phyloP scores from a whole-genome alignment of 257 asterid species.

The Parsonsia alboflavescens region DNA sequence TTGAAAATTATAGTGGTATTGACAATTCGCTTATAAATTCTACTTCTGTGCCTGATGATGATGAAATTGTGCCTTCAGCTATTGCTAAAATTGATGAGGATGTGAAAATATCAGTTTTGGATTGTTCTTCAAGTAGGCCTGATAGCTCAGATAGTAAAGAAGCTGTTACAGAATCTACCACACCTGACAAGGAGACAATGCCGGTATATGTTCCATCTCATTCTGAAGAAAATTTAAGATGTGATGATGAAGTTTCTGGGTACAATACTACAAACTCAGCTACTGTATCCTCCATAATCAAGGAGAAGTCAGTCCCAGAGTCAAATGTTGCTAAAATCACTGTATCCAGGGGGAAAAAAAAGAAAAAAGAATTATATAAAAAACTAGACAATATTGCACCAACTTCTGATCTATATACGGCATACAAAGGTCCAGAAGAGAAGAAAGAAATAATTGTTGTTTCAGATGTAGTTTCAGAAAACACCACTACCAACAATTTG shows the following conservation, averaged over 20 bases:
- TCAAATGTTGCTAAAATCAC: slow-evolving; percentile 36
- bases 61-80: slow-evolving; percentile 21
- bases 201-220: slow-evolving; percentile 26
- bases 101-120: slow-evolving; percentile 21
- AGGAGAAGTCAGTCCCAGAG: slow-evolving; percentile 55
- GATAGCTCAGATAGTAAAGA: slow-evolving; percentile 25
- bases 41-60: slow-evolving; percentile 17
- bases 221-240: slow-evolving; percentile 32
- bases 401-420: slow-evolving; percentile 78
- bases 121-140: slow-evolving; percentile 16
- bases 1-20: slow-evolving; percentile 24
- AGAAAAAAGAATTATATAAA: slow-evolving; percentile 38
- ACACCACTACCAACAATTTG: slow-evolving; percentile 28
- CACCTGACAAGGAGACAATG: slow-evolving; percentile 25
- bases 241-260: slow-evolving; percentile 36
- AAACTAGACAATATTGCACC: slow-evolving; percentile 82
- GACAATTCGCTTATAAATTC: slow-evolving; percentile 24
- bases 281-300: slow-evolving; percentile 29
- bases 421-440: slow-evolving; percentile 90
- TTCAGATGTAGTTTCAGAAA: slow-evolving; percentile 26
- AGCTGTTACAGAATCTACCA: slow-evolving; percentile 21
- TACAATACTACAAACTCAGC: slow-evolving; percentile 19
- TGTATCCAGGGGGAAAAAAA: slow-evolving; percentile 41
- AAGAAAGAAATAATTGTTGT: slow-evolving; percentile 41
- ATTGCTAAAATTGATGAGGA: slow-evolving; percentile 24